Evolutionary conservation across 352 stramenopile species (phyloP).

Genomic region (Phytophthora tentaculata): DNA sequence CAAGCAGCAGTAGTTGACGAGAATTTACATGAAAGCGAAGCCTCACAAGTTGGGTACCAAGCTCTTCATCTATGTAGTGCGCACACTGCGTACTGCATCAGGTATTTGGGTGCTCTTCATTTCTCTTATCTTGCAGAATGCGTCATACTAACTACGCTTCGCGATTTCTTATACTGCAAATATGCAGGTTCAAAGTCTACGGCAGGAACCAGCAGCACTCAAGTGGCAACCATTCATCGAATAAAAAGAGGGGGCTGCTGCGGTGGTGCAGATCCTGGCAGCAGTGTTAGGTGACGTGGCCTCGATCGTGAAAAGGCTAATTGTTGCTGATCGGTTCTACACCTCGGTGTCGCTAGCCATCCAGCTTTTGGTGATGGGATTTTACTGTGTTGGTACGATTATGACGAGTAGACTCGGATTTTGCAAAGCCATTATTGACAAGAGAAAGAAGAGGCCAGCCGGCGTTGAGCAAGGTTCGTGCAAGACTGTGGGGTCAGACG

Average conservation of each 20-base stretch:
- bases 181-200: constrained; percentile 14
- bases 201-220: constrained; percentile 6
- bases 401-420: too few species aligned
- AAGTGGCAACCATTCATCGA: not conserved
- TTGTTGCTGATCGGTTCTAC: too few species aligned
- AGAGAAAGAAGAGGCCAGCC: too few species aligned
- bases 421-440: too few species aligned
- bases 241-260: not conserved
- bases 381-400: too few species aligned
- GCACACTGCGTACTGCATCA: not conserved
- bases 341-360: too few species aligned
- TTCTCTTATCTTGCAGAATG: constrained; percentile 19
- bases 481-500: too few species aligned
- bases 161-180: constrained; percentile 10
- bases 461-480: too few species aligned
- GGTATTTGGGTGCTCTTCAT: constrained; percentile 19
- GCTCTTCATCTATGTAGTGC: too few species aligned
- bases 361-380: too few species aligned
- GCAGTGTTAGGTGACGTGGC: not conserved
- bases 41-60: too few species aligned
- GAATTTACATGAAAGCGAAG: not conserved
- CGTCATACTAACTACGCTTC: not conserved
- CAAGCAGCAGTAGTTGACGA: not conserved
- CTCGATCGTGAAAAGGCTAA: too few species aligned
- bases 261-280: not conserved